Conservation (phyloP, 139 green algal genomes). For the Tetraselmis chui region DNA sequence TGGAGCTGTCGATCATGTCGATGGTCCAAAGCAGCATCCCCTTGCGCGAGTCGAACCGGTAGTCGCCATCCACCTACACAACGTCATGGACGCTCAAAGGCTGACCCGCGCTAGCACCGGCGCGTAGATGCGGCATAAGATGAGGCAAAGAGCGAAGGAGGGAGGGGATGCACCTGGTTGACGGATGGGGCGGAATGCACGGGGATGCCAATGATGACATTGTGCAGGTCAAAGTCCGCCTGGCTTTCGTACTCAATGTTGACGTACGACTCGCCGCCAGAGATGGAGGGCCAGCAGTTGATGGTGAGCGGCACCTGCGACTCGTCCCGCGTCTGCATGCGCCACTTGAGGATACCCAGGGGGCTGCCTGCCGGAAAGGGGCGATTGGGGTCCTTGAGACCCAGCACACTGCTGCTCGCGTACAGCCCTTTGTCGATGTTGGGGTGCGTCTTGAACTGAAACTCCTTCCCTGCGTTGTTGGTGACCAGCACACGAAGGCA, state of each 20-base stretch:
- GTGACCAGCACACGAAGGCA: constrained; percentile 56
- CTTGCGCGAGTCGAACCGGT: constrained; percentile 68
- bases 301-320: constrained; percentile 67
- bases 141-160: not conserved
- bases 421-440: constrained; percentile 98
- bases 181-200: constrained; percentile 41
- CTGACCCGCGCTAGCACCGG: not conserved
- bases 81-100: no score
- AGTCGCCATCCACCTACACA: constrained; percentile 74
- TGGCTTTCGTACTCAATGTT: constrained; percentile 97
- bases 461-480: constrained; percentile 59
- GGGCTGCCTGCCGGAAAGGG: constrained; percentile 84
- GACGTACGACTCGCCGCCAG: constrained; percentile 81
- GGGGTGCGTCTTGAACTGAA: constrained; percentile 99
- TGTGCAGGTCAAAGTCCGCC: constrained; percentile 77
- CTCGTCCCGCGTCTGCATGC: constrained; percentile 53
- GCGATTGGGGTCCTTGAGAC: constrained; percentile 84
- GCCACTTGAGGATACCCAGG: constrained; percentile 96
- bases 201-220: constrained; percentile 89
- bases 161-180: constrained; percentile 34
- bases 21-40: constrained; percentile 76
- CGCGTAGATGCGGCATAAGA: not conserved
- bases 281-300: constrained; percentile 93
- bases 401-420: constrained; percentile 59
- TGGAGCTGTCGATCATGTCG: constrained; percentile 86